phyloP scores from a whole-genome alignment of 2,329 filamentous ascomycete genomes.

The Penicillium sp. region DNA sequence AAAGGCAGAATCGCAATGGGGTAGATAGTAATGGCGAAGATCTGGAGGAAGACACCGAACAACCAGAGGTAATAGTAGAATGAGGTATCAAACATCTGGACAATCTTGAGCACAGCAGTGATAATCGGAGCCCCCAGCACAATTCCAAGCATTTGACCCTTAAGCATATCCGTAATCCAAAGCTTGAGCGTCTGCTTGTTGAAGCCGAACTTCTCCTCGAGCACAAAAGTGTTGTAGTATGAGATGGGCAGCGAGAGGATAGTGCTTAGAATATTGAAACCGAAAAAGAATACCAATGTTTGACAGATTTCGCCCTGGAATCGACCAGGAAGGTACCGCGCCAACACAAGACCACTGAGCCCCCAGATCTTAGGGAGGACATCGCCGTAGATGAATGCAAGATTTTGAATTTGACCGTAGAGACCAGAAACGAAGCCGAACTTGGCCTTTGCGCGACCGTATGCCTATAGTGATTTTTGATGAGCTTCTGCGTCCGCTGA shows the following conservation, averaged over 20 bases:
- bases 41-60: conserved; percentile 83
- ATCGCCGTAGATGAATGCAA: conserved; percentile 86
- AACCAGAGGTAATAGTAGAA: conserved; percentile 99
- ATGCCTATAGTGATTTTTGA: conserved; percentile 56
- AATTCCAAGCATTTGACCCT: conserved; percentile 79
- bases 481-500: background rate
- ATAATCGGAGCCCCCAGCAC: conserved; percentile 83
- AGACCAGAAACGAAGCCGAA: conserved; percentile 79
- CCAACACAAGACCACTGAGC: conserved; percentile 71
- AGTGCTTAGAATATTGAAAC: conserved; percentile 80
- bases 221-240: conserved; percentile 91
- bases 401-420: conserved; percentile 82
- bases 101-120: conserved; percentile 87
- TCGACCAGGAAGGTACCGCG: conserved; percentile 69
- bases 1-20: conserved; percentile 89
- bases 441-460: conserved; percentile 92
- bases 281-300: conserved; percentile 86
- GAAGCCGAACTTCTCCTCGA: conserved; percentile 97
- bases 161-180: conserved; percentile 87
- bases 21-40: conserved; percentile 95
- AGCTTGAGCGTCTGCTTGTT: conserved; percentile 94
- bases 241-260: conserved; percentile 74
- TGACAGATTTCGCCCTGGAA: conserved; percentile 93
- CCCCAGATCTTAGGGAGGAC: conserved; percentile 88
- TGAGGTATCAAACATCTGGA: conserved; percentile 85